Evolutionary conservation across 306 rosid species (phyloP).

Genomic region (Crataegus laevigata): DNA sequence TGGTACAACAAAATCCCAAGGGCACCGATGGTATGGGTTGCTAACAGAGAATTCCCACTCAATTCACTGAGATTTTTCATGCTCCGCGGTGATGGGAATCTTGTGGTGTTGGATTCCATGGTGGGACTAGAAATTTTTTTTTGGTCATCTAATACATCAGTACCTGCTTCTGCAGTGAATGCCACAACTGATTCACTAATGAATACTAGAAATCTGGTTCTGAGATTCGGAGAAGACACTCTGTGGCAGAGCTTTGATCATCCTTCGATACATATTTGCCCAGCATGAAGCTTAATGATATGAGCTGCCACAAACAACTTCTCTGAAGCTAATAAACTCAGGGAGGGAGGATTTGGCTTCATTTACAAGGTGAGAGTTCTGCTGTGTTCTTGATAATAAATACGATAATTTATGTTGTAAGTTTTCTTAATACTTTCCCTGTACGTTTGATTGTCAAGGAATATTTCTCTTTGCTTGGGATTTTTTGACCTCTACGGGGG

Average conservation of each 20-base stretch:
- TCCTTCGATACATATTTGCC: conserved; percentile 26
- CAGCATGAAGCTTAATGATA: conserved; percentile 7
- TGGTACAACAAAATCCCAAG: neutral
- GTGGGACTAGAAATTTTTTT: neutral
- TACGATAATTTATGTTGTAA: neutral
- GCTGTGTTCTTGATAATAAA: neutral
- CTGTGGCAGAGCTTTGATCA: conserved; percentile 46
- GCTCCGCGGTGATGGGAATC: conserved; percentile 8
- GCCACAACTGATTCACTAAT: neutral
- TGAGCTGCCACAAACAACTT: conserved; percentile 33
- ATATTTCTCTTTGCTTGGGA: neutral
- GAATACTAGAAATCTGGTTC: conserved; percentile 3
- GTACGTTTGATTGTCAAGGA: neutral
- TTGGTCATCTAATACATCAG: conserved; percentile 18
- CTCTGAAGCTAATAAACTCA: conserved; percentile 36
- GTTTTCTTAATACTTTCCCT: too few relatives aligned
- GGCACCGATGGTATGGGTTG: conserved; percentile 45
- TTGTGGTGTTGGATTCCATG: neutral
- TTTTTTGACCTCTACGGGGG: conserved; percentile 11
- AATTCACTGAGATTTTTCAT: conserved; percentile 13
- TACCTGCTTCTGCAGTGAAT: neutral
- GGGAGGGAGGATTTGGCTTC: conserved; percentile 55
- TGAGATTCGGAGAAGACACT: neutral
- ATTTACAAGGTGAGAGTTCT: conserved; percentile 34
- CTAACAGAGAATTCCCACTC: conserved; percentile 46